Base-by-base conservation (phyloP, 139 green algal species). In the Pycnococcus provasolii region DNA sequence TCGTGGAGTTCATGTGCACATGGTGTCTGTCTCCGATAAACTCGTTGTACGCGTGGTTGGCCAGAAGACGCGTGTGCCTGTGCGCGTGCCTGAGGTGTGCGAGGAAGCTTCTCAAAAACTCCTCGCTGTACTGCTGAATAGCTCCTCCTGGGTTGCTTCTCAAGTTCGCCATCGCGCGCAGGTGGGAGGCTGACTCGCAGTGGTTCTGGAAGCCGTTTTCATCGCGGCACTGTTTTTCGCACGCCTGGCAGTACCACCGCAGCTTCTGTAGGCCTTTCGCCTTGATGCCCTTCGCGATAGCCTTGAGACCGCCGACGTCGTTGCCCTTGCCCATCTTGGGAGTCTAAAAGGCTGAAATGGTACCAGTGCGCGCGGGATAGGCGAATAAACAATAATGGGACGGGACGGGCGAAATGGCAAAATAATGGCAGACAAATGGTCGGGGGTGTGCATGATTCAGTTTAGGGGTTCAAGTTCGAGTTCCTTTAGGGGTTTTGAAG, bases 1-100 rank as follows among this genome's bases (percentile, higher is more conserved):
- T 80, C 0, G 92, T 98, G 58, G 82, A 76, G 79, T 98, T 98
- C 92, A 98, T 98, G 83, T 97, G 92, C 0, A 97, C 53, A 76
- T 98, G 92, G 68, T 96, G 46, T 26, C 79, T 75, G 79, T 97
- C 85, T 0, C 48, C 65, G 57, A 97, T 96, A 77, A 85, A 94
- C 78, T 97, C 89, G 72, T 96, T 96, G 84, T 96, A 97, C 1
- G 96, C 82, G 5, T 72, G 41, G 4, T 39, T 82, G 4, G 76
- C 76, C 2, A 39, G 4, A 40, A 75, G 42, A 15, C 69, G 51
- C 42, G 61, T 61, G n/a, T 57, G 47, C 40, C 59, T 9, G 61
- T 70, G 59, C 37, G 42, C 42, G 39, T 46, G 53, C 71, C 47
- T 72, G 5, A 98, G 67, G 65, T 95, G 89, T 52, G 96, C 89